These are phyloP conservation scores for Phytophthora vignae DNA, from an alignment of 352 stramenopile species.

Conservation along the genomic window DNA sequence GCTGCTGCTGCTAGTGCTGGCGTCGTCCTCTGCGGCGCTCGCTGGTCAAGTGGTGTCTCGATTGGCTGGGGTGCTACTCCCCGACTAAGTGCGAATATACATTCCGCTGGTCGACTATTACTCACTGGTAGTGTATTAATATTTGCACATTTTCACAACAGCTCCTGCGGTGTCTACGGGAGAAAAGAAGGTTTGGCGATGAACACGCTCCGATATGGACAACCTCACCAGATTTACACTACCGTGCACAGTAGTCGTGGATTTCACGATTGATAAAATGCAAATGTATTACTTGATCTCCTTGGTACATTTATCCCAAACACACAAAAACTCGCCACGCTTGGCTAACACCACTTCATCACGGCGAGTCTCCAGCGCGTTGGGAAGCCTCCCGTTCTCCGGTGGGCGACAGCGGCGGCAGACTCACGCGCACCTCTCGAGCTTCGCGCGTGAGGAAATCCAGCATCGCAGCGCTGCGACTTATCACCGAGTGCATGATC, in stretches of 20 bases:
- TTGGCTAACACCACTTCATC: constrained; percentile 2
- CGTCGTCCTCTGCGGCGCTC: neutral
- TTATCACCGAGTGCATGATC: constrained; percentile 87
- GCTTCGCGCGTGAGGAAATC: constrained; percentile 81
- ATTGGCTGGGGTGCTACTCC: neutral
- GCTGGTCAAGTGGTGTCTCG: neutral
- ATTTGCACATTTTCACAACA: no score
- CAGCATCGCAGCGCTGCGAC: constrained; percentile 72
- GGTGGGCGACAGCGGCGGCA: constrained; percentile 81
- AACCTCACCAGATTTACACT: no score
- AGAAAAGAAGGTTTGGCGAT: no score
- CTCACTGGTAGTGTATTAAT: no score
- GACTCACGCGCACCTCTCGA: constrained; percentile 80
- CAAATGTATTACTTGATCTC: no score
- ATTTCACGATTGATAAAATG: no score
- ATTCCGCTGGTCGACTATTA: no score
- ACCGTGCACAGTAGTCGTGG: no score
- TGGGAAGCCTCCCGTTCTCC: constrained; percentile 47
- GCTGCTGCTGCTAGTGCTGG: no score
- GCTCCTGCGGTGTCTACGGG: no score
- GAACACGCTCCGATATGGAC: no score
- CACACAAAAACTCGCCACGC: constrained; percentile 8
- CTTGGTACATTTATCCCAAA: constrained; percentile 1
- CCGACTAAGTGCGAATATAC: neutral
- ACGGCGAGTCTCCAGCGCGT: constrained; percentile 54